phyloP scores from a whole-genome alignment of 768 basidiomycete genomes.

The Russula sp. region DNA sequence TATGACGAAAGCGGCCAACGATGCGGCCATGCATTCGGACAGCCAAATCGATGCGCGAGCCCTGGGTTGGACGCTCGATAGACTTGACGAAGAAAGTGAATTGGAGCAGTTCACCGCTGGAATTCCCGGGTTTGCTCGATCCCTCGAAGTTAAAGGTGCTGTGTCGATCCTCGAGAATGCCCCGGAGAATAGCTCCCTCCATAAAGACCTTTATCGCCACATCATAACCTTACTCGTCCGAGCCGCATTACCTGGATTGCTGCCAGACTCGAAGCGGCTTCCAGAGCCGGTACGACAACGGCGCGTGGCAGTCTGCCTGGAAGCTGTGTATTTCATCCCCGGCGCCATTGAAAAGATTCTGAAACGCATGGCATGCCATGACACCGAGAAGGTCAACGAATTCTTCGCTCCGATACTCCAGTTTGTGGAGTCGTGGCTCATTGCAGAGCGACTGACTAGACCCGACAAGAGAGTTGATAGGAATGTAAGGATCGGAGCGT shows the following conservation, averaged over 20 bases:
- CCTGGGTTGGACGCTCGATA: conserved; percentile 7
- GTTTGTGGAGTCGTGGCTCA: background rate
- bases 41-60: background rate
- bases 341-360: background rate
- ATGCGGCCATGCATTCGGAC: background rate
- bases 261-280: background rate
- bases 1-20: background rate
- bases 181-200: background rate
- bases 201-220: background rate
- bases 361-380: background rate
- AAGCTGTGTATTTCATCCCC: background rate
- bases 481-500: background rate
- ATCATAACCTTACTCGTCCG: background rate
- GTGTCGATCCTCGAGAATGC: background rate
- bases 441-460: background rate
- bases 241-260: background rate
- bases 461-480: background rate
- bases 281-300: background rate
- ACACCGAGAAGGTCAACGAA: background rate
- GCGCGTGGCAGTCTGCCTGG: background rate
- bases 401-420: background rate
- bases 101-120: conserved; percentile 1
- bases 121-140: conserved; percentile 3
- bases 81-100: conserved; percentile 2
- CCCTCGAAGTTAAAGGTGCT: background rate